Percentiles rank a stretch among this genome's conserved stretches.
Evolutionary conservation across 352 stramenopile genomes (phyloP).

Genomic region (Globisporangium alternatum): DNA sequence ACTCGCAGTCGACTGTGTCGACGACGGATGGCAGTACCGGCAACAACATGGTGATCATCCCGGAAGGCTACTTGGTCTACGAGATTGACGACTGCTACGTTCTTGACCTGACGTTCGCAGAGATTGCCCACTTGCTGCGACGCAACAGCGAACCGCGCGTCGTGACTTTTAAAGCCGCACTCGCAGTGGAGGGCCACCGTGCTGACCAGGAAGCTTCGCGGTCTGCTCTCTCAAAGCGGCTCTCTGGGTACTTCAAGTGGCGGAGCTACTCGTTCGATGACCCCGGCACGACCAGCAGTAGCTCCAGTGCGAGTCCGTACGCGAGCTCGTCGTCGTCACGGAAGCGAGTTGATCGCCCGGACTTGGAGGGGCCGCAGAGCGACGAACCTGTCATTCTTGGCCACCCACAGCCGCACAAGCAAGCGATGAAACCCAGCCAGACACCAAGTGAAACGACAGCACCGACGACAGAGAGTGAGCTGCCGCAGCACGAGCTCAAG

Average conservation of each 20-base stretch:
- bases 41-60: constrained; percentile 31
- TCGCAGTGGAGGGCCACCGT: constrained; percentile 33
- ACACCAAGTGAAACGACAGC: not conserved
- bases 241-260: constrained; percentile 55
- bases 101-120: constrained; percentile 45
- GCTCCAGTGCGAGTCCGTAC: constrained; percentile 22
- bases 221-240: constrained; percentile 35
- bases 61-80: constrained; percentile 57
- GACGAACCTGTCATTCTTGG: not conserved
- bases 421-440: not conserved
- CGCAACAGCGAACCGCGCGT: constrained; percentile 40
- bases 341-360: constrained; percentile 13
- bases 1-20: constrained; percentile 6
- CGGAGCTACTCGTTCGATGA: constrained; percentile 28
- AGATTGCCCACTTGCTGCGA: constrained; percentile 58
- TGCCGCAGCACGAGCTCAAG: constrained; percentile 13
- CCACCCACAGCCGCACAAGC: not conserved
- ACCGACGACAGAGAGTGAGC: not conserved
- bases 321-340: constrained; percentile 22
- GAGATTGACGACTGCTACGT: constrained; percentile 66
- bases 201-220: constrained; percentile 13
- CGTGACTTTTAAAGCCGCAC: constrained; percentile 59
- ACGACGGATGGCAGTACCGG: not conserved
- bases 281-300: constrained; percentile 13
- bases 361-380: not conserved